Base-by-base conservation (phyloP, 306 rosid species). In the Styphnolobium japonicum region DNA sequence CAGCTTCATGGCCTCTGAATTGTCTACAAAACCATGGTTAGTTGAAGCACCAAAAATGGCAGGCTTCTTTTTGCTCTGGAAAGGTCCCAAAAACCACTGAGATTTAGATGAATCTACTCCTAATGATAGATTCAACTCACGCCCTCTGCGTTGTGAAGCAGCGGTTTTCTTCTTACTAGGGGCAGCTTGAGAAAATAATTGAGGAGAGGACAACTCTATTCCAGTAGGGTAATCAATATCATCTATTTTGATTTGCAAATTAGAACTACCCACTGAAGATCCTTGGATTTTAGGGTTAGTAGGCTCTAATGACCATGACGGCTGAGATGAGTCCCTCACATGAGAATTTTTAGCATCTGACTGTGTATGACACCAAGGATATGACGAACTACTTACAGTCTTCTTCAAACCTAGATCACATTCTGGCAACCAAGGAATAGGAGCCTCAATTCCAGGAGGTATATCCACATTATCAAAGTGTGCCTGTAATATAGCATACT, bases 381-480 rank as follows among this genome's bases (percentile, higher is more conserved):
- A 45, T 16, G 37, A 82, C 36, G 86, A 78, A 82, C 53, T 84
- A 71, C 73, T 84, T 76, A 69, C 93, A 82, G 83, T 23, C 16
- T 80, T 73, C 39, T 76, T 67, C 46, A 67, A 72, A 79, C 63
- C 82, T 45, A 63, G 4, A 14, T 79, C 67, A 86, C 81, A 82
- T 64, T 73, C 87, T 11, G 88, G 68, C 68, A 90, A 36, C 94
- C 92, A 94, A 67, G 93, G 89, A 68, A 94, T 67, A 1, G 97
- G 87, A 29, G 91, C 96, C 86, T 94, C 97, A 34, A 92, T 73
- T 69, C 88, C 97, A 8, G 96, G 57, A 76, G 98, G 98, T 77
- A 90, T 85, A 80, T 88, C 88, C 73, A 83, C 82, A 27, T 82
- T 77, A 85, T 94, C 98, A 76, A 94, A 92, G 43, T 87, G 94